Percentiles rank a stretch among this genome's conserved stretches.
phyloP scores from a whole-genome alignment of 495 filamentous ascomycete species.

The Hypoxylon fuscum region DNA sequence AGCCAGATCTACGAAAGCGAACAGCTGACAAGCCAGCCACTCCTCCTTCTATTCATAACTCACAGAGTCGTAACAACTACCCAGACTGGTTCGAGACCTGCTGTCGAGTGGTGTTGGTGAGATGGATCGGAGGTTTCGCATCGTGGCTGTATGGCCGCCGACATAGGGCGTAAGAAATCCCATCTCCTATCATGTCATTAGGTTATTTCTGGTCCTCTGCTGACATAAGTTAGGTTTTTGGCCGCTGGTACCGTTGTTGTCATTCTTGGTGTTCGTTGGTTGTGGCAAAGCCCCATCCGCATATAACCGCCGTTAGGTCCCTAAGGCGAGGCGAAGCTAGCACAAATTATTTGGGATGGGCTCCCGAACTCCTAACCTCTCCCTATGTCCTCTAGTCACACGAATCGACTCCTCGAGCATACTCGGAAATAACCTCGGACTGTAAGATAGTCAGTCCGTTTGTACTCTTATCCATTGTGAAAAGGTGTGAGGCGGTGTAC shows the following conservation, averaged over 20 bases:
- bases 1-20: constrained; percentile 21
- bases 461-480: constrained; percentile 13
- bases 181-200: neutral
- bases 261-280: constrained; percentile 25
- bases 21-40: constrained; percentile 11
- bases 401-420: too few species aligned
- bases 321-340: constrained; percentile 12
- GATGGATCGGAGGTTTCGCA: constrained; percentile 38
- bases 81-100: constrained; percentile 31
- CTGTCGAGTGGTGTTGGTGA: constrained; percentile 30
- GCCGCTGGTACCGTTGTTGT: constrained; percentile 20
- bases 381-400: too few species aligned
- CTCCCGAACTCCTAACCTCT: neutral
- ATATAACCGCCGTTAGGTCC: neutral
- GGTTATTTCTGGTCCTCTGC: neutral
- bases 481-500: constrained; percentile 1
- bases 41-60: constrained; percentile 9
- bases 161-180: constrained; percentile 34
- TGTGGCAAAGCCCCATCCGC: constrained; percentile 26
- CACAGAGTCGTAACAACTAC: neutral
- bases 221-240: constrained; percentile 22
- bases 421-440: too few species aligned
- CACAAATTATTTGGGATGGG: neutral
- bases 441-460: constrained; percentile 8
- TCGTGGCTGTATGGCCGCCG: constrained; percentile 37